Evolutionary conservation across 1,284 basidiomycete species (phyloP).

Genomic region (Golubevia sp.): DNA sequence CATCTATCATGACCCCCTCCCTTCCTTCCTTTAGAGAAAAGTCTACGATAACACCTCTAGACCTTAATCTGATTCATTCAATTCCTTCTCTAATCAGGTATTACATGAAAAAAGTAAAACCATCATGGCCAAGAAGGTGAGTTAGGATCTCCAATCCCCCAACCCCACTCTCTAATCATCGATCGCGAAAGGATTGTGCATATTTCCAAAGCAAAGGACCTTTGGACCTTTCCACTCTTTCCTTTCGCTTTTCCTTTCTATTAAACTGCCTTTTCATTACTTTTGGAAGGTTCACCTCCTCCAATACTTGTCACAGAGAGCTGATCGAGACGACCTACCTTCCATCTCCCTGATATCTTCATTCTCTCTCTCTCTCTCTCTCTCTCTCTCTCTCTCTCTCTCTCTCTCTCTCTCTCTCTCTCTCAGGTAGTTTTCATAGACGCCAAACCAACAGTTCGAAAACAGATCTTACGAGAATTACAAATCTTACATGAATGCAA

Average conservation of each 20-base stretch:
- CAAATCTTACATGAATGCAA: conserved; percentile 98
- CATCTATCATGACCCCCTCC: no score
- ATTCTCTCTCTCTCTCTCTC: conserved; percentile 3
- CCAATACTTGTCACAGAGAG: no score
- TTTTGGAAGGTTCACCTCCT: conserved; percentile 81
- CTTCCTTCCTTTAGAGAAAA: no score
- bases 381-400: conserved; percentile 5
- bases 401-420: not conserved
- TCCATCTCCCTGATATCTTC: no score
- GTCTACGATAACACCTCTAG: no score
- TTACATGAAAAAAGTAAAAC: conserved; percentile 49
- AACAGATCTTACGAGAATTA: conserved; percentile 94
- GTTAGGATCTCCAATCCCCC: not conserved
- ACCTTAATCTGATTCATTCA: no score
- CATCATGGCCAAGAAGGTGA: conserved; percentile 57
- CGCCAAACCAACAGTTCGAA: conserved; percentile 93
- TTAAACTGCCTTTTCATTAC: not conserved
- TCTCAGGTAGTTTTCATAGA: conserved; percentile 92
- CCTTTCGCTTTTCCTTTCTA: not conserved
- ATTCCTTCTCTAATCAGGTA: no score
- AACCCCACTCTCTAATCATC: no score
- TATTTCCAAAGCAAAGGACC: no score
- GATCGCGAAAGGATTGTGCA: no score
- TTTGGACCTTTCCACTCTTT: no score
- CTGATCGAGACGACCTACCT: no score